These are phyloP conservation scores for Dendrobium chrysotoxum DNA, from an alignment of 106 monocot genomes.

Conservation along the genomic window DNA sequence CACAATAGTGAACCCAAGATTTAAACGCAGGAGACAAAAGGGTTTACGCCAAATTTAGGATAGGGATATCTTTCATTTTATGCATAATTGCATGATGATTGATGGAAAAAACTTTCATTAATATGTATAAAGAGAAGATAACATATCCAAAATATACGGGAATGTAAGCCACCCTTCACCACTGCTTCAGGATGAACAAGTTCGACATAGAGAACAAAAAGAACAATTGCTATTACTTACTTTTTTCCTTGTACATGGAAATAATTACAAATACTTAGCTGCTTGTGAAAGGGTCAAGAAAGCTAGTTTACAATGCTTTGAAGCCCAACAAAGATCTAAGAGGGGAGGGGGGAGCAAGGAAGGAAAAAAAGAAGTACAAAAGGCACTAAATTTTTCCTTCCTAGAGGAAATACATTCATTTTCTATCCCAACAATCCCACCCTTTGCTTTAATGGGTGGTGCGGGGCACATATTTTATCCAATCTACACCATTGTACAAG, in stretches of 20 bases:
- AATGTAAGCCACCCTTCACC: too few relatives aligned
- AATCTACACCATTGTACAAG: slow-evolving; percentile 8
- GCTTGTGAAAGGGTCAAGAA: slow-evolving; percentile 2
- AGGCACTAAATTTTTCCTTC: not conserved
- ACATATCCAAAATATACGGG: too few relatives aligned
- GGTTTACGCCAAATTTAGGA: too few relatives aligned
- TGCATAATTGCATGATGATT: too few relatives aligned
- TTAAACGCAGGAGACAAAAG: too few relatives aligned
- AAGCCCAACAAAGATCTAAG: slow-evolving; percentile 16
- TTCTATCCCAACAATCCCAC: not conserved
- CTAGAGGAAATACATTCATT: not conserved
- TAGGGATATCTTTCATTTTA: too few relatives aligned
- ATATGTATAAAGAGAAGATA: too few relatives aligned
- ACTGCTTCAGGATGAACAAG: too few relatives aligned
- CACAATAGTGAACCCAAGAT: not conserved
- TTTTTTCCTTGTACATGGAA: slow-evolving; percentile 5
- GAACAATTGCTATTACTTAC: slow-evolving; percentile 4
- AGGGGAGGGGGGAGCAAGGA: not conserved
- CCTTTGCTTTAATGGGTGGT: not conserved
- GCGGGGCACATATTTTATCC: not conserved
- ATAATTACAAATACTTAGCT: slow-evolving; percentile 8
- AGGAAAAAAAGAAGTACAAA: slow-evolving; percentile 1
- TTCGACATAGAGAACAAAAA: not conserved
- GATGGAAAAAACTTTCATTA: too few relatives aligned
- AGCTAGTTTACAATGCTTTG: slow-evolving; percentile 16